Percentiles rank a stretch among this genome's conserved stretches.
phyloP scores from a whole-genome alignment of 1,139 yeast genomes.

The Geotrichum bryndzae region DNA sequence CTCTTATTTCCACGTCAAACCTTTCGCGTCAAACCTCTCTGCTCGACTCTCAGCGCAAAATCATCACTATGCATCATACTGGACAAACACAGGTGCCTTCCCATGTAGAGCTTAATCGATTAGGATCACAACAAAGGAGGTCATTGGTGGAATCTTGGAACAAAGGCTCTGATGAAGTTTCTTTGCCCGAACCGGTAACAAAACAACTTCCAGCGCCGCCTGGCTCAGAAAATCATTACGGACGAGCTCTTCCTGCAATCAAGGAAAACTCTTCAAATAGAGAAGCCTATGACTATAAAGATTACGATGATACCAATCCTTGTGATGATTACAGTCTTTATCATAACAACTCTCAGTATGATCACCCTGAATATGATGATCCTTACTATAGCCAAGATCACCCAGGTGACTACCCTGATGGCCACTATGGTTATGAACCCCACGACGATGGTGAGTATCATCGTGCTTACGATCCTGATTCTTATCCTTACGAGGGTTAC shows the following conservation, averaged over 20 bases:
- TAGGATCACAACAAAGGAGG: constrained; percentile 31
- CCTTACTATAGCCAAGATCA: neutral
- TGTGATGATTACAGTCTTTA: neutral
- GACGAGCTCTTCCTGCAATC: neutral
- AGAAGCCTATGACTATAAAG: neutral
- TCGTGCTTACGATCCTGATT: neutral
- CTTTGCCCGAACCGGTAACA: neutral
- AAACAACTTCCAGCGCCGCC: neutral
- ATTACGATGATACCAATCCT: neutral
- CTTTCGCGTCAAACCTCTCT: constrained; percentile 25
- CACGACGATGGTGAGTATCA: neutral
- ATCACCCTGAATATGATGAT: neutral
- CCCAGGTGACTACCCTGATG: neutral
- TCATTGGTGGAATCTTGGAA: constrained; percentile 20
- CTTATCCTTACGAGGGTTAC: neutral
- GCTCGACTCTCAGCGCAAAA: constrained; percentile 32
- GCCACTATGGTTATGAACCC: neutral
- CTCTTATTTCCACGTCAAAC: neutral
- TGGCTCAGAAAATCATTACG: neutral
- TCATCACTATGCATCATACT: constrained; percentile 27
- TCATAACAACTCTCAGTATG: neutral
- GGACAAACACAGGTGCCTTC: constrained; percentile 14
- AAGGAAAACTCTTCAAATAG: neutral
- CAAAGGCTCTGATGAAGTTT: neutral
- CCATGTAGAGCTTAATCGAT: constrained; percentile 26